Base-by-base conservation (phyloP, 768 basidiomycete species). In the Boletus rex-veris region DNA sequence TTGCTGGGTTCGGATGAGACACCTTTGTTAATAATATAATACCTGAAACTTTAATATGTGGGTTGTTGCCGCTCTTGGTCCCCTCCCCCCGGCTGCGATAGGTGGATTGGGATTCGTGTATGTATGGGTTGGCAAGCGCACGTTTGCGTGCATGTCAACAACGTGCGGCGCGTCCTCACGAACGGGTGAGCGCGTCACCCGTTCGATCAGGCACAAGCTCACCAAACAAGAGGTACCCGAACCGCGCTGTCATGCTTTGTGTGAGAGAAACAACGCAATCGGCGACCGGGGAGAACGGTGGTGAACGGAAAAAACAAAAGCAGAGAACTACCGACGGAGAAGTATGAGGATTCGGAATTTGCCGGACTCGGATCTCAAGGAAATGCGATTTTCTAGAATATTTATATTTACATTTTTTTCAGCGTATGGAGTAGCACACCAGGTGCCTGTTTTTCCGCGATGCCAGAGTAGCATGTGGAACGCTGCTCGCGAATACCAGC, bases 341-440 rank as follows among this genome's bases (percentile, higher is more conserved):
- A 55, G 52, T 33, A 52, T 21, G 36, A 58, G n/a, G 43, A 35
- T 4, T 44, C 65, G 65, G 65, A 15, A 50, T 26, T 61, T 65
- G 60, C 65, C 64, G 65, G 55, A 18, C 42, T 24, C 52, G 47
- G 58, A 67, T 58, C 57, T 11, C 48, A 35, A 44, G 26, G 38
- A 19, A 47, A 57, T 30, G 40, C n/a, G 14, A 30, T 33, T 33
- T 33, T 14, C 26, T 28, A 44, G 19, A 38, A 53, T 38, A 42
- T 52, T 58, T 48, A 40, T 39, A 38, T 35, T 40, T 35, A 4
- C 4, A 24, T 24, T 24, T 36, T n/a, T 38, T 40, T 45, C 28
- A 43, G 24, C 14, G 26, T 18, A 36, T 7, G 18, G 33, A 41
- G 26, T 11, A 35, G 52, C 60, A 61, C 50, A 1, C 48, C 50